Base-by-base conservation (phyloP, 768 basidiomycete species). In the Omphalotus guepiniiformis region DNA sequence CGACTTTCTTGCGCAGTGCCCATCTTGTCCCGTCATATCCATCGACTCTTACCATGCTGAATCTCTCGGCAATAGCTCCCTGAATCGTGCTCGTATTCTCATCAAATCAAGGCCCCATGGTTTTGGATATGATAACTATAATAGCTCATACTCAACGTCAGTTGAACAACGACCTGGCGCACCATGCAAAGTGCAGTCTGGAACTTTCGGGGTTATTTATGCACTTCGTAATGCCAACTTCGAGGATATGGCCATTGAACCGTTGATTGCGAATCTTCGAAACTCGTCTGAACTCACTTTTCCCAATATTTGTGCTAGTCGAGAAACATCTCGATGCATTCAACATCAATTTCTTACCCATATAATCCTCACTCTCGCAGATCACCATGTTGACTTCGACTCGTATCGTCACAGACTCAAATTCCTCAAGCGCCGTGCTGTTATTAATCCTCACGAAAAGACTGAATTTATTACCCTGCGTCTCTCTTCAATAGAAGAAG, bases 131-230 rank as follows among this genome's bases (percentile, higher is more conserved):
- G 57, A 59, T 32, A 69, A 68, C 35, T 55, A 65, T 39, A 63
- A 66, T 32, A 42, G 64, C 22, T 58, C 50, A 0, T 58, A 53
- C 1, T 67, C 67, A 1, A 67, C 61, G 15, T 58, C 54, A 34
- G 54, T 67, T 16, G 65, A 70, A 48, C 63, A 70, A 47, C 39
- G 49, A 0, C 50, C 53, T 2, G 42, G 49, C n/a, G 53, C 55
- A 2, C 56, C 57, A 9, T 54, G 48, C 26, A 71, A 69, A 49
- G 68, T 69, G 5, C 63, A 66, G 30, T 67, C 65, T 2, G 67
- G 68, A 2, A 70, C 67, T 0, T 63, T 67, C 39, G 22, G 55
- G 4, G 51, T 67, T 4, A 41, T 71, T 2, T 69, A 69, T 48
- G 28, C 50, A 16, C 50, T 68, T 3, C 49, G 21, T 2, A 54